Evolutionary conservation across 208 protist species (phyloP).

Genomic region (Vickermania spadyakhi): DNA sequence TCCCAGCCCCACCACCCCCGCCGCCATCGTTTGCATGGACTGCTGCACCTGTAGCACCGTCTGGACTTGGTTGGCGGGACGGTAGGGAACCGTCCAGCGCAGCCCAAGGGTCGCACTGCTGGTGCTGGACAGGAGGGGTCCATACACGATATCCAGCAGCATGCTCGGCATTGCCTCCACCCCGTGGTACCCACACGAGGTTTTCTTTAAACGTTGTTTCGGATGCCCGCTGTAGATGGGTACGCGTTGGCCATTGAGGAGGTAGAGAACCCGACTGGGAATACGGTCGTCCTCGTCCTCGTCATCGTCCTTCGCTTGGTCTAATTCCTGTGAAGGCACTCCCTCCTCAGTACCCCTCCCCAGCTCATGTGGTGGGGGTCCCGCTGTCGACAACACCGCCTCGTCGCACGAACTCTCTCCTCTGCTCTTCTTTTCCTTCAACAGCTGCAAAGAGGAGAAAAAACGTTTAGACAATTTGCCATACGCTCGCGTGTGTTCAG

Average conservation of each 20-base stretch:
- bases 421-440: not conserved
- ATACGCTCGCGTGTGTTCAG: slow-evolving; percentile 20
- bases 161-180: slow-evolving; percentile 63
- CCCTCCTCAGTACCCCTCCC: too few species aligned
- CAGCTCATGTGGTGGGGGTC: too few species aligned
- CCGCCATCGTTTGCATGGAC: slow-evolving; percentile 12
- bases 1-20: slow-evolving; percentile 41
- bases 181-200: slow-evolving; percentile 46
- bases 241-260: slow-evolving; percentile 9
- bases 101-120: slow-evolving; percentile 32
- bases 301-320: not conserved
- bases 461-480: not conserved
- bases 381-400: too few species aligned
- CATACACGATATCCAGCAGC: slow-evolving; percentile 56
- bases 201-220: slow-evolving; percentile 7
- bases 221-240: slow-evolving; percentile 5
- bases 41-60: slow-evolving; percentile 43
- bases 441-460: not conserved
- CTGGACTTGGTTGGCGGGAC: slow-evolving; percentile 39
- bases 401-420: not conserved
- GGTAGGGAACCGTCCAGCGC: slow-evolving; percentile 69
- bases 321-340: slow-evolving; percentile 20
- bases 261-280: slow-evolving; percentile 6
- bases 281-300: slow-evolving; percentile 5
- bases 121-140: slow-evolving; percentile 54